Evolutionary conservation across 169 alveolate genomes (phyloP), one percentile per base, ranked within the genome.

Genomic region (Plasmodium gonderi): DNA sequence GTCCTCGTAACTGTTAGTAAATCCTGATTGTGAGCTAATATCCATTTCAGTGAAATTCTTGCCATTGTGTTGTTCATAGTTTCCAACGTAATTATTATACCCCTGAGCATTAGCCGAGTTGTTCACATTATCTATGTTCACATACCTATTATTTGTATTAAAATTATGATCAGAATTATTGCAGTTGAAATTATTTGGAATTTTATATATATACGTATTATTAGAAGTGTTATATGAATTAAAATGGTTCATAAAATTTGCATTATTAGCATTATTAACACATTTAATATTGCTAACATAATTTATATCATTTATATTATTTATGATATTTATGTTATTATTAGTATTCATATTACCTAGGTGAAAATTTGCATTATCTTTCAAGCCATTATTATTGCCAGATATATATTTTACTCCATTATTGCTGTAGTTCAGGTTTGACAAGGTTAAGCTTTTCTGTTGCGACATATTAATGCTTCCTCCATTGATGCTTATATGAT

Each of bases 91-190:
- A 26, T n/a, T 60, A 87, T 87, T n/a, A n/a, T n/a, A n/a, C 44
- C 42, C 60, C 60, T 31, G 89, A 38, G 67, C 3, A 65, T 26
- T 54, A 45, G 64, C 79, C 78, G 75, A 51, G 72, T 31, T 75
- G 79, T 87, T 75, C 40, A 42, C n/a, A 40, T 38, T 51, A 40
- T 87, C 89, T 40, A 75, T 38, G 79, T 87, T 87, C 93, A 51
- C 87, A 75, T 87, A 87, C 85, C 89, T 87, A 87, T 80, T 80
- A 80, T 87, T 87, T 65, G 79, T 75, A 75, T 87, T 87, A 87
- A 75, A 87, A 87, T 87, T 74, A 75, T 75, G 12, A 87, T 74
- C 79, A 75, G 60, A 75, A 75, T 87, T 75, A 74, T 87, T 87
- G 79, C 87, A 87, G 51, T 83, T 83, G 65, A 14, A 47, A 51